phyloP scores from a whole-genome alignment of 2,329 filamentous ascomycete species.

The Botrytis hyacinthi region DNA sequence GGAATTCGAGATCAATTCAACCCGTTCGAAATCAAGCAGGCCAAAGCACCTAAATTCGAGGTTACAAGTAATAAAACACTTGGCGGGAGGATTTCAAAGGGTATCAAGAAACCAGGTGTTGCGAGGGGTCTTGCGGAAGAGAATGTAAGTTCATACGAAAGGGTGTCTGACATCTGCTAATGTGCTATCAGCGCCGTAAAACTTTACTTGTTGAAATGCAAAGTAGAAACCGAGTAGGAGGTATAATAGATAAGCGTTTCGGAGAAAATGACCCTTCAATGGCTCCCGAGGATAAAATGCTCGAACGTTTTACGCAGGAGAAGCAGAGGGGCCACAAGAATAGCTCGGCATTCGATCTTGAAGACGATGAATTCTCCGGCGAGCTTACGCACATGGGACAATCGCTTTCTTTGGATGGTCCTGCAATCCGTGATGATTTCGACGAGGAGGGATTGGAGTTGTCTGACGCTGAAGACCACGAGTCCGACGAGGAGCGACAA shows the following conservation, averaged over 20 bases:
- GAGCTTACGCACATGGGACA: conserved; percentile 82
- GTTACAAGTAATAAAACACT: conserved; percentile 65
- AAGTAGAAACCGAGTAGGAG: conserved; percentile 83
- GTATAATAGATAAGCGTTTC: conserved; percentile 88
- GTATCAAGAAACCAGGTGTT: conserved; percentile 71
- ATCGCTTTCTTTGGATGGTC: conserved; percentile 62
- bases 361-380: conserved; percentile 70
- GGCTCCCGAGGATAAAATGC: conserved; percentile 88
- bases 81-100: conserved; percentile 52
- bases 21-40: conserved; percentile 89
- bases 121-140: conserved; percentile 86
- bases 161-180: conserved; percentile 22
- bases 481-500: conserved; percentile 53
- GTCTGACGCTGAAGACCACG: conserved; percentile 56
- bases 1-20: conserved; percentile 95
- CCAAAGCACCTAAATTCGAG: conserved; percentile 78
- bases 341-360: conserved; percentile 81
- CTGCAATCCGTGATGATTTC: conserved; percentile 66
- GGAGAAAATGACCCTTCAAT: conserved; percentile 94
- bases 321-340: conserved; percentile 78
- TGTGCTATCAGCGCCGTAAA: conserved; percentile 24
- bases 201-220: conserved; percentile 64
- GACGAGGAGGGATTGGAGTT: conserved; percentile 69
- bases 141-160: conserved; percentile 51
- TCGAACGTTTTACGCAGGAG: conserved; percentile 86